Evolutionary conservation across 352 stramenopile genomes (phyloP), one percentile per base, ranked within the genome.

Genomic region (Pythium aphanidermatum): DNA sequence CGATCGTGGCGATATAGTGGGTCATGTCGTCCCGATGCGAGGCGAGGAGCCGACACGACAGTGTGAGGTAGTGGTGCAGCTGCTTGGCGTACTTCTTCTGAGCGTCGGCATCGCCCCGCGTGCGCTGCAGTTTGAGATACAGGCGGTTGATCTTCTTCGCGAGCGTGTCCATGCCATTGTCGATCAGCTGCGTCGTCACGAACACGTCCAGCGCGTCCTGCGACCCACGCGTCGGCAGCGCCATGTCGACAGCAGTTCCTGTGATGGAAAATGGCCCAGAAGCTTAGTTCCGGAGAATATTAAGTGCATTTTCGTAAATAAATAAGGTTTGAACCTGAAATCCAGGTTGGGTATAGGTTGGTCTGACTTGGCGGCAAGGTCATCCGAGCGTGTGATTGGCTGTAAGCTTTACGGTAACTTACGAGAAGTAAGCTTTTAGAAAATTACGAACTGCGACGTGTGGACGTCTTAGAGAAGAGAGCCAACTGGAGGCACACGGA

Each of bases 111-210:
- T 48, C 47, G 35, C 68, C 51, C 13, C 26, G 27, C 34, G 43
- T 16, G 33, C 37, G 58, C 44, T 81, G 50, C 8, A 91, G 48
- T 53, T 83, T 85, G 25, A 46, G 51, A 16, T 68, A 70, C 26
- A 89, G 48, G n/a, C 64, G 48, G 42, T 87, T 86, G 34, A 91
- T 74, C 51, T 74, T 79, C n/a, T 27, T 49, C 2, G 74, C 72
- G 46, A 88, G 50, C 11, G 51, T 38, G 39, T 92, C 76, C 76
- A 92, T 87, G 46, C 65, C 63, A 51, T 92, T 92, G 62, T 92
- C 76, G 23, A 92, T 70, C 30, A 92, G 53, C 47, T 92, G 79
- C 30, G 69, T 69, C n/a, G 60, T 75, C 46, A 87, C 65, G 61
- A 92, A 89, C 44, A 64, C 56, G 35, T 87, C 65, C 38, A 87